A percentile compares a stretch with the other conserved stretches of the same genome.
Conservation (phyloP, 805 yeast genomes). For the Tetrapisispora arboricola region DNA sequence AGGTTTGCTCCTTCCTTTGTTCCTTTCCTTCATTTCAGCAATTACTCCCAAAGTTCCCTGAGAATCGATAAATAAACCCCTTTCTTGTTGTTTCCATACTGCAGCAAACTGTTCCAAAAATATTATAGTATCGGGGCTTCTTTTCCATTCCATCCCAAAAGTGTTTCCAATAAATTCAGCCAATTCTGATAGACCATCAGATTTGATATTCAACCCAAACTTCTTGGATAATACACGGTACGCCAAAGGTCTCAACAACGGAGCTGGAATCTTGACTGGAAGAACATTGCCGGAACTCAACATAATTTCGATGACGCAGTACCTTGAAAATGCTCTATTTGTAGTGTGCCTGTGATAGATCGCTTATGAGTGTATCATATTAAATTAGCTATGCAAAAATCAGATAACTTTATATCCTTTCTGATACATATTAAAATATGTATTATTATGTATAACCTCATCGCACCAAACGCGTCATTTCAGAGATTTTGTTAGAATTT, state of each 20-base stretch:
- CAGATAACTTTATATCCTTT: too few species aligned
- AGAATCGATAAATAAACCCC: slow-evolving; percentile 79
- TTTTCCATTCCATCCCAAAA: slow-evolving; percentile 82
- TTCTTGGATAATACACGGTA: slow-evolving; percentile 84
- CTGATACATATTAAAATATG: too few species aligned
- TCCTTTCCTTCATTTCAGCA: slow-evolving; percentile 39
- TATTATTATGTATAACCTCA: too few species aligned
- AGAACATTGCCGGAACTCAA: slow-evolving; percentile 32
- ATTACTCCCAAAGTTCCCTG: slow-evolving; percentile 55
- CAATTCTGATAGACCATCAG: slow-evolving; percentile 65
- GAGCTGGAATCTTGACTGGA: slow-evolving; percentile 70
- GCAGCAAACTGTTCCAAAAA: slow-evolving; percentile 66
- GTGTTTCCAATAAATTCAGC: slow-evolving; percentile 66
- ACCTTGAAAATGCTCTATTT: too few species aligned
- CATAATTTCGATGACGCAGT: slow-evolving; percentile 5
- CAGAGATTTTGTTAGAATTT: too few species aligned
- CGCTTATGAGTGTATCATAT: too few species aligned
- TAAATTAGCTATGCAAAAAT: too few species aligned
- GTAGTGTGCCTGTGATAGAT: too few species aligned
- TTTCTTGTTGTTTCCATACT: slow-evolving; percentile 80
- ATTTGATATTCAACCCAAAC: slow-evolving; percentile 81
- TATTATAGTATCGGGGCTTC: slow-evolving; percentile 16
- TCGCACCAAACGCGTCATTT: too few species aligned
- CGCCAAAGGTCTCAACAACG: slow-evolving; percentile 82
- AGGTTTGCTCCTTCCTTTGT: slow-evolving; percentile 12